Evolutionary conservation across 805 yeast genomes (phyloP), one percentile per base, ranked within the genome.

Genomic region (Candida loeiensis): DNA sequence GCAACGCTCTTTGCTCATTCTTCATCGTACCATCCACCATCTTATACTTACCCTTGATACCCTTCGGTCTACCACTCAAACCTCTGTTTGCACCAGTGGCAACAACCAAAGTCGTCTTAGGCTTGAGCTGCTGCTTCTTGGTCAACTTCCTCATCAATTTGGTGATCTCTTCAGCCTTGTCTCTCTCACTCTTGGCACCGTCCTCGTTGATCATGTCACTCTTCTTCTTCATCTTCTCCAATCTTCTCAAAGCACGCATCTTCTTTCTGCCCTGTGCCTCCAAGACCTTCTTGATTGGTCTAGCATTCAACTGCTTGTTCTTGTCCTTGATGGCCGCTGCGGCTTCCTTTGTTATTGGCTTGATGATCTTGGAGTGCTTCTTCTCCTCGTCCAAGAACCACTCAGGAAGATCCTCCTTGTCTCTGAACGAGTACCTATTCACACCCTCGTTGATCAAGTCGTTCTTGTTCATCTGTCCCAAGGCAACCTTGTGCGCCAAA

Each of bases 1-100:
- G 82, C 57, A 91, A 71, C 11, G 98, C 96, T 51, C 99, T 75
- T 74, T 85, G 90, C 68, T 93, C 99, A 63, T 93, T 93, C 85
- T 93, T 93, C 84, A 88, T 73, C 15, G 82, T 86, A 73, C 98
- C 98, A 66, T 93, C 99, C 53, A 93, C 98, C 99, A 93, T 93
- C 82, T 87, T 93, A 71, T 93, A 93, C 62, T 87, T 89, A 67
- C 99, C 99, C 64, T 82, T 88, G 51, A 93, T 80, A 62, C 99
- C 99, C 68, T 79, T 84, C 30, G 99, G 99, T 71, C 99, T 84
- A 41, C 99, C 99, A 51, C 85, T 72, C 38, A 90, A 67, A 44
- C 96, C 95, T 61, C 71, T 85, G 64, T 93, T 90, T 26, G 71
- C 61, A 55, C 98, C 98, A 36, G 71, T 67, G 7, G 99, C 98